These are phyloP conservation scores for Tylopilus balloui DNA, from an alignment of 768 basidiomycete species.

Conservation along the genomic window DNA sequence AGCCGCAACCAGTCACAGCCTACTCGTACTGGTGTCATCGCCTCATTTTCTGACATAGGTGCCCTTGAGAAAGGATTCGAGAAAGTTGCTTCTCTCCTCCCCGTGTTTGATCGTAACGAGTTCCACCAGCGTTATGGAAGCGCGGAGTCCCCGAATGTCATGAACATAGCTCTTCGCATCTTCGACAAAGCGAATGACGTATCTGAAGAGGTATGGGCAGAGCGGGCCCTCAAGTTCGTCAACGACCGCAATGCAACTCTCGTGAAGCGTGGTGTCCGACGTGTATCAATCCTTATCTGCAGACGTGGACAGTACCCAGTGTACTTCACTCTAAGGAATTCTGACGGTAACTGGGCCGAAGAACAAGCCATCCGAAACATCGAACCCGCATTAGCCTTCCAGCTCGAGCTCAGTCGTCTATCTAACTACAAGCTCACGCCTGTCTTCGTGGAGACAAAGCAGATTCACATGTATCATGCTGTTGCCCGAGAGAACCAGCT, in stretches of 20 bases:
- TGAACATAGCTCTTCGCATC: constrained; percentile 90
- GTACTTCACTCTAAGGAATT: constrained; percentile 86
- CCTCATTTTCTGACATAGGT: constrained; percentile 77
- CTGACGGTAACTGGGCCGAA: constrained; percentile 77
- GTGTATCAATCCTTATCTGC: constrained; percentile 89
- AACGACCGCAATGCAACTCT: constrained; percentile 65
- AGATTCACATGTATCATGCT: constrained; percentile 97
- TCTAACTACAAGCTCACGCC: constrained; percentile 96
- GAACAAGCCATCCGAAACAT: constrained; percentile 97
- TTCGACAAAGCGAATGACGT: constrained; percentile 79
- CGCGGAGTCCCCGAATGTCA: constrained; percentile 82
- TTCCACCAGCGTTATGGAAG: constrained; percentile 71
- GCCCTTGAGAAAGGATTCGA: constrained; percentile 70
- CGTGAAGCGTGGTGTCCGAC: constrained; percentile 76
- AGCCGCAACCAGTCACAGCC: constrained; percentile 84
- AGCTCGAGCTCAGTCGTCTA: constrained; percentile 92
- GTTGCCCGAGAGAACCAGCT: constrained; percentile 94
- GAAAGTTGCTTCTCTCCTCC: constrained; percentile 68
- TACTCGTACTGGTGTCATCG: constrained; percentile 83
- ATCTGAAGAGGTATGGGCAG: constrained; percentile 72
- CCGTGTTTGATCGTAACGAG: constrained; percentile 66
- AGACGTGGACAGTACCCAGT: constrained; percentile 87
- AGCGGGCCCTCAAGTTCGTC: constrained; percentile 64
- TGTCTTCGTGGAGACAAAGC: constrained; percentile 94
- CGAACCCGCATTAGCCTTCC: constrained; percentile 96